phyloP scores from a whole-genome alignment of 2,329 filamentous ascomycete species.

The Coniochaeta ligniaria region DNA sequence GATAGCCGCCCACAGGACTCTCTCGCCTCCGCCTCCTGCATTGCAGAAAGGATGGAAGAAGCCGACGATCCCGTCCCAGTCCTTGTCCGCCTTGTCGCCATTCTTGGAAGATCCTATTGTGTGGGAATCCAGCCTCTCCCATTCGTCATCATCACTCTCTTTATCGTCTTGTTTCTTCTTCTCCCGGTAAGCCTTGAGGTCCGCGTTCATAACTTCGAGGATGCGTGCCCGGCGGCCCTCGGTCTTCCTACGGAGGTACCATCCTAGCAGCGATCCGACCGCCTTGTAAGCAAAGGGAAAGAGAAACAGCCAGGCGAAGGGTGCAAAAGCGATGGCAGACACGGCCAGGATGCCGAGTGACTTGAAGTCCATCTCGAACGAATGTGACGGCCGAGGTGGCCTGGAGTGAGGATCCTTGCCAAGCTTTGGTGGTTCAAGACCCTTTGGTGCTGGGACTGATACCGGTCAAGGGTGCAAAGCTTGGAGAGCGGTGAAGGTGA shows the following conservation, averaged over 20 bases:
- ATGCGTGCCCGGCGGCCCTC: conserved; percentile 54
- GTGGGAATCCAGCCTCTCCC: conserved; percentile 59
- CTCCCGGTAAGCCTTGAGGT: conserved; percentile 30
- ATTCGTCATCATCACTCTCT: conserved; percentile 49
- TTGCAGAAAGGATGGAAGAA: conserved; percentile 99
- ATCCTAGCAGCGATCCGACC: conserved; percentile 44
- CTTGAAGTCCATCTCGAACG: conserved; percentile 4
- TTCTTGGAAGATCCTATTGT: conserved; percentile 25
- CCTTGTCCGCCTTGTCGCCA: conserved; percentile 36
- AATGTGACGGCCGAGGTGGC: not conserved
- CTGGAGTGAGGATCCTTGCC: not conserved
- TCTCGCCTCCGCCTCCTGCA: conserved; percentile 89
- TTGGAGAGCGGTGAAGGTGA: not conserved
- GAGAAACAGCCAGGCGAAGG: conserved; percentile 23
- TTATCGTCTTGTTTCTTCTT: conserved; percentile 21
- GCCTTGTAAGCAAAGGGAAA: conserved; percentile 28
- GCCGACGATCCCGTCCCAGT: conserved; percentile 81
- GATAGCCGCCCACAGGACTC: conserved; percentile 94
- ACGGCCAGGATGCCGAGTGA: conserved; percentile 18
- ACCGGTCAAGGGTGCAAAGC: not conserved
- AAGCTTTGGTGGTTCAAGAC: not conserved
- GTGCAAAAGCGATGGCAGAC: conserved; percentile 19
- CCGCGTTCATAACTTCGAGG: conserved; percentile 40
- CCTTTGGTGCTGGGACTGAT: not conserved
- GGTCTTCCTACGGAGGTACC: conserved; percentile 55